Percentiles rank a stretch among this genome's conserved stretches.
Conservation (phyloP, 2,329 filamentous ascomycete species). For the Cytospora paraplurivora region DNA sequence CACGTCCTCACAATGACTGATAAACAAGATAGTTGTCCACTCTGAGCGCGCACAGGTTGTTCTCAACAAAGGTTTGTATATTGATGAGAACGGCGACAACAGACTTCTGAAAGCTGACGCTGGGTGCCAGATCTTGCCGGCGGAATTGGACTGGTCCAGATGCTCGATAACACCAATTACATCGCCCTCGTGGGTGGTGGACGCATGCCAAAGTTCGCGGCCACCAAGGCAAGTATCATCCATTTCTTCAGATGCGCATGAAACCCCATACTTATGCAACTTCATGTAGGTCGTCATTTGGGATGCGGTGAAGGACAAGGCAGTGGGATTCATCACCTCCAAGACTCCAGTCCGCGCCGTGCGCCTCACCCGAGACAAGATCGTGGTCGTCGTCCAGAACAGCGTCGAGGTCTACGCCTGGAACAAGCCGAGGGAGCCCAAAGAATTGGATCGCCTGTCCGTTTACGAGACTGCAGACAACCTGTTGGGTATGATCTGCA, state of each 20-base stretch:
- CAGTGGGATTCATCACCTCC: constrained; percentile 76
- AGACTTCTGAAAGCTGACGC: not conserved
- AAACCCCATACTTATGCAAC: not conserved
- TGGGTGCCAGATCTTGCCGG: constrained; percentile 69
- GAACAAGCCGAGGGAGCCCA: constrained; percentile 53
- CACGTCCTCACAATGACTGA: constrained; percentile 31
- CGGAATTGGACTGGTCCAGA: constrained; percentile 79
- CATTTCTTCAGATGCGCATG: not conserved
- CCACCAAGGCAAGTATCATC: constrained; percentile 67
- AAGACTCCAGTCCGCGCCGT: constrained; percentile 80
- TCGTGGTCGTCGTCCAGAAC: constrained; percentile 81
- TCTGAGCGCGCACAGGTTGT: constrained; percentile 72
- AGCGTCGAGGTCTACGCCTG: constrained; percentile 82
- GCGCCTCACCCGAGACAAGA: constrained; percentile 72
- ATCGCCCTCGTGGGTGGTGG: constrained; percentile 89
- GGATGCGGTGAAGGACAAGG: constrained; percentile 79
- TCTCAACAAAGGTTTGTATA: constrained; percentile 41
- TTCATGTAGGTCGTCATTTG: constrained; percentile 72
- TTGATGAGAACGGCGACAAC: constrained; percentile 37
- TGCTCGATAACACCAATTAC: constrained; percentile 86
- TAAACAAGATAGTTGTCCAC: constrained; percentile 62
- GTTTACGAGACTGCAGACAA: constrained; percentile 88
- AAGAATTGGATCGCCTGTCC: constrained; percentile 62
- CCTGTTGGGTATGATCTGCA: constrained; percentile 74
- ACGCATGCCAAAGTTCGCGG: constrained; percentile 79